Evolutionary conservation across 108 stramenopile species (phyloP).

Genomic region (Cyclotella choctawhatcheeana): DNA sequence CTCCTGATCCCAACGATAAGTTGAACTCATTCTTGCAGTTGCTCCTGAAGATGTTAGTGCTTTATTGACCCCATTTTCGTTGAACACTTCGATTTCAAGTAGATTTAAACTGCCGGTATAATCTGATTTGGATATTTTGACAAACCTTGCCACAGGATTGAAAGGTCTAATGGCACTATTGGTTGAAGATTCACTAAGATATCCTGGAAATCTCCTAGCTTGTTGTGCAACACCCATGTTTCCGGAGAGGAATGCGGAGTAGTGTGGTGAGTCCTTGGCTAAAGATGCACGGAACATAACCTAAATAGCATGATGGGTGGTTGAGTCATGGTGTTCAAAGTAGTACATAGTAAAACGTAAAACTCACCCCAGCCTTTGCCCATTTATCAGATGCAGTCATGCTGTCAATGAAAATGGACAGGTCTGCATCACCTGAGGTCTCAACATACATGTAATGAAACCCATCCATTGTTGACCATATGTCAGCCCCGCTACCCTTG

Average conservation of each 20-base stretch:
- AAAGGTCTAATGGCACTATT: background rate
- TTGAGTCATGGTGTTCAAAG: too few relatives aligned
- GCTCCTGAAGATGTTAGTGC: background rate
- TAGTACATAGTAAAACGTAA: too few relatives aligned
- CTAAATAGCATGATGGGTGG: too few relatives aligned
- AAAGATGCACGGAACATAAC: conserved; percentile 14
- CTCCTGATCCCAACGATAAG: background rate
- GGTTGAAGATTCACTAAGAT: background rate
- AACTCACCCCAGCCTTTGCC: conserved; percentile 37
- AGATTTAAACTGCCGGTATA: background rate
- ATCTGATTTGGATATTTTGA: background rate
- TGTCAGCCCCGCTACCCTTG: conserved; percentile 30
- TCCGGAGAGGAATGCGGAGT: conserved; percentile 15
- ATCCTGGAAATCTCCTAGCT: conserved; percentile 17
- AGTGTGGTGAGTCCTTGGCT: conserved; percentile 15
- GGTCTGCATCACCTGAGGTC: conserved; percentile 43
- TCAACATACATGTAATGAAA: conserved; percentile 50
- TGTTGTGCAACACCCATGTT: conserved; percentile 20
- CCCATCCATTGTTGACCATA: conserved; percentile 23
- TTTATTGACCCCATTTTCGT: background rate
- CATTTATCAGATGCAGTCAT: conserved; percentile 10
- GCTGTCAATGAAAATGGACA: conserved; percentile 28
- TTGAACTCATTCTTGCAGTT: background rate
- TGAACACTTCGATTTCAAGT: background rate
- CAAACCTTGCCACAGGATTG: background rate